phyloP scores from a whole-genome alignment of 345 rosid genomes.

The Hypericum androsaemum region DNA sequence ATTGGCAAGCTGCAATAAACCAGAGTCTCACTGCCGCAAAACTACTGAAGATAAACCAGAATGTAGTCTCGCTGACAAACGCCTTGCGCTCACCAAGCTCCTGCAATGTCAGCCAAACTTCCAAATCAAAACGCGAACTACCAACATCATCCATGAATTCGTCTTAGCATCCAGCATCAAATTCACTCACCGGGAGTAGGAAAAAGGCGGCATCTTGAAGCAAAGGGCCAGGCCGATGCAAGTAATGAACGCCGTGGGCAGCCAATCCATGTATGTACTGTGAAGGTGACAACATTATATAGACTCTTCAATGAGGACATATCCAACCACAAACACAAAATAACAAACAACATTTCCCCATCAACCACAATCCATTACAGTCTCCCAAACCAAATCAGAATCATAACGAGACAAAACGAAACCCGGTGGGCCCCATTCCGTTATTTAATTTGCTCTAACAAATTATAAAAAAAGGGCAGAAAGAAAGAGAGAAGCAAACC shows the following conservation, averaged over 20 bases:
- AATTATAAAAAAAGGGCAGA: no score
- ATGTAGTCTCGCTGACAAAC: conserved; percentile 17
- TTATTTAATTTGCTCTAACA: no score
- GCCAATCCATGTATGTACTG: conserved; percentile 26
- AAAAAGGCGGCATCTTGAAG: conserved; percentile 19
- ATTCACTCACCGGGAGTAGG: conserved; percentile 18
- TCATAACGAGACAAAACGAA: background rate
- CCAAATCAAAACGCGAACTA: background rate
- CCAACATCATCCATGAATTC: background rate
- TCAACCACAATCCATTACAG: no score
- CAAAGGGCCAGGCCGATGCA: conserved; percentile 20
- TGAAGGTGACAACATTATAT: background rate
- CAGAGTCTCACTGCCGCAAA: conserved; percentile 16
- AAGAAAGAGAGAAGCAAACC: background rate
- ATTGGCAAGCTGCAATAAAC: no score
- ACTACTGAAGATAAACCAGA: conserved; percentile 19
- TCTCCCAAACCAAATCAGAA: conserved; percentile 1
- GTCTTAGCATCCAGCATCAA: background rate
- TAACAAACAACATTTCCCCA: no score
- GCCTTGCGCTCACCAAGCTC: conserved; percentile 21
- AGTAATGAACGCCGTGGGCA: conserved; percentile 26
- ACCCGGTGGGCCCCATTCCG: no score
- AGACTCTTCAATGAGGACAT: no score
- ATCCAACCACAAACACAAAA: no score
- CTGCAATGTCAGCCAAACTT: conserved; percentile 5